Evolutionary conservation across 2,329 filamentous ascomycete genomes (phyloP).

Genomic region (Uncinocarpus reesii): DNA sequence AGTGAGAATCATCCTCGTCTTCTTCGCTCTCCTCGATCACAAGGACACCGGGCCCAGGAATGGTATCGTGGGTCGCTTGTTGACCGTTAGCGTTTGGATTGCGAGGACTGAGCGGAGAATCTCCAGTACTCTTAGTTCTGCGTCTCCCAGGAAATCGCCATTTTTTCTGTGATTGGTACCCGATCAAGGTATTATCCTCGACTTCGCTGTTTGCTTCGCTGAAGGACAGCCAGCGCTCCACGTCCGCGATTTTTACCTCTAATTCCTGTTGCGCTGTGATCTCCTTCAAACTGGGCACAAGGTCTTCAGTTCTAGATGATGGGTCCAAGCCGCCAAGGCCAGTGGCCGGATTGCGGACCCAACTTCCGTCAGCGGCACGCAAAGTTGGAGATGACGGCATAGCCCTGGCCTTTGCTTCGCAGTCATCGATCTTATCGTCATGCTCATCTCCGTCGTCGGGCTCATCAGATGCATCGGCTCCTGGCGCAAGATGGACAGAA

Average conservation of each 20-base stretch:
- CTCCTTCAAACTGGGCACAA: constrained; percentile 43
- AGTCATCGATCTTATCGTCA: constrained; percentile 16
- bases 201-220: constrained; percentile 38
- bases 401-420: constrained; percentile 15
- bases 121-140: constrained; percentile 39
- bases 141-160: constrained; percentile 26
- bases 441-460: constrained; percentile 18
- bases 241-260: constrained; percentile 44
- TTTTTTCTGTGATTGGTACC: constrained; percentile 18
- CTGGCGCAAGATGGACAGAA: constrained; percentile 30
- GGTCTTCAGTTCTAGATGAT: constrained; percentile 34
- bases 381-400: constrained; percentile 17
- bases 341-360: constrained; percentile 31
- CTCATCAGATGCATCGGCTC: constrained; percentile 6
- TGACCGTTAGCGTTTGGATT: background rate
- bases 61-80: constrained; percentile 29
- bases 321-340: constrained; percentile 42
- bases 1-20: constrained; percentile 25
- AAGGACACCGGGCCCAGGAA: constrained; percentile 45
- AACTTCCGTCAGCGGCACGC: constrained; percentile 40
- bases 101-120: constrained; percentile 19
- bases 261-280: constrained; percentile 38
- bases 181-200: constrained; percentile 22
- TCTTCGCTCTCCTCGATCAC: constrained; percentile 36
- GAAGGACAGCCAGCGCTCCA: constrained; percentile 45